Percentiles rank a stretch among this genome's conserved stretches.
Conservation (phyloP, 2,329 filamentous ascomycete species). For the Aspergillus viridinutans region DNA sequence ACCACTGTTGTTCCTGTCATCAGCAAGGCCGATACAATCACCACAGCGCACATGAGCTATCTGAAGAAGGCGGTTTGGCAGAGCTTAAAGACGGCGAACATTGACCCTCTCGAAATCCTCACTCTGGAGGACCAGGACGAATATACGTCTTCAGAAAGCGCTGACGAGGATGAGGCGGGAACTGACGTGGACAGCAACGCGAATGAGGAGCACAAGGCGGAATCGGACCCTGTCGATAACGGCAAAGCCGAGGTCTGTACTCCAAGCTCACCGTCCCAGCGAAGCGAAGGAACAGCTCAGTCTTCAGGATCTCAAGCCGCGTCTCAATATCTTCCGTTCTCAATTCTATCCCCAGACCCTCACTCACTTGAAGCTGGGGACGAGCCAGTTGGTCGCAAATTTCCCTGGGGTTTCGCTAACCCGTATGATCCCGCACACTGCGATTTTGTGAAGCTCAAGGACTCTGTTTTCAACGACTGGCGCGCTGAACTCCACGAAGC, state of each 20-base stretch:
- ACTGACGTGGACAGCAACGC: constrained; percentile 23
- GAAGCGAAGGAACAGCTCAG: constrained; percentile 48
- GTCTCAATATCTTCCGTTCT: constrained; percentile 74
- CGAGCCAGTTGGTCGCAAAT: constrained; percentile 68
- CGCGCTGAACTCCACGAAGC: constrained; percentile 83
- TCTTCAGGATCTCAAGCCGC: constrained; percentile 33
- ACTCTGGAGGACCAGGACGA: constrained; percentile 73
- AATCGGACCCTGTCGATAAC: constrained; percentile 13
- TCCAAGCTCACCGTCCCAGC: constrained; percentile 29
- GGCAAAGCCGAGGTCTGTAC: constrained; percentile 14
- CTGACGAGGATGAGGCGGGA: constrained; percentile 42
- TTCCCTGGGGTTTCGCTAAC: constrained; percentile 96
- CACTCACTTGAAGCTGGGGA: constrained; percentile 59
- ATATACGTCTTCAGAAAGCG: constrained; percentile 48
- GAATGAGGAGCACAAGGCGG: constrained; percentile 21
- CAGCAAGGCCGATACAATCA: constrained; percentile 94
- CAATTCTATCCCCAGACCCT: constrained; percentile 87
- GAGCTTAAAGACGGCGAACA: constrained; percentile 75
- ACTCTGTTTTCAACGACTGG: constrained; percentile 92
- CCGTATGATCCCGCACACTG: constrained; percentile 89
- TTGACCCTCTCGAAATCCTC: constrained; percentile 84
- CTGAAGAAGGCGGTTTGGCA: constrained; percentile 89
- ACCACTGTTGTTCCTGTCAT: constrained; percentile 94
- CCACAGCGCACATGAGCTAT: constrained; percentile 87
- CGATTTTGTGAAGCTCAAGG: constrained; percentile 86